These are phyloP conservation scores for Pythium grandisporangium DNA, from an alignment of 352 stramenopile species.

Conservation along the genomic window DNA sequence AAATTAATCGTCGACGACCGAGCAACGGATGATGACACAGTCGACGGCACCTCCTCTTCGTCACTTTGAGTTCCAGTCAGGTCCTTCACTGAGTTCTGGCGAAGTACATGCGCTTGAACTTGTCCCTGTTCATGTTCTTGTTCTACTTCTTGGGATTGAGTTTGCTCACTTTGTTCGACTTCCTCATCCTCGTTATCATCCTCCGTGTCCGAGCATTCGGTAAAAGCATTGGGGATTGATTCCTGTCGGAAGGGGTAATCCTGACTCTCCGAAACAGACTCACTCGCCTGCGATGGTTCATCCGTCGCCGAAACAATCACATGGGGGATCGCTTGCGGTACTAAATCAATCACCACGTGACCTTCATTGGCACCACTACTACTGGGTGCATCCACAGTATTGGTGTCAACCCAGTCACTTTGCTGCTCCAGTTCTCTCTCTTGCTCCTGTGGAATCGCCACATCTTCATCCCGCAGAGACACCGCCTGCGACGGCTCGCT, in stretches of 20 bases:
- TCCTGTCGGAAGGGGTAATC: conserved; percentile 35
- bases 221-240: conserved; percentile 39
- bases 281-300: conserved; percentile 1
- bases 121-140: background rate
- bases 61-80: background rate
- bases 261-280: conserved; percentile 16
- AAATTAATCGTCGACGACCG: background rate
- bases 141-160: conserved; percentile 1
- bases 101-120: background rate
- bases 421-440: too few relatives aligned
- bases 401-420: too few relatives aligned
- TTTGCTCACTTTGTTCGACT: conserved; percentile 3
- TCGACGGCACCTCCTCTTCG: background rate
- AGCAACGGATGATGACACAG: too few relatives aligned
- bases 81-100: too few relatives aligned
- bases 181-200: conserved; percentile 20
- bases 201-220: conserved; percentile 36
- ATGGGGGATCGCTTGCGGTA: background rate
- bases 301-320: background rate
- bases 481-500: too few relatives aligned
- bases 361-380: conserved; percentile 8
- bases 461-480: too few relatives aligned
- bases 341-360: conserved; percentile 13
- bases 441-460: too few relatives aligned
- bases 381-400: too few relatives aligned